phyloP scores from a whole-genome alignment of 2,329 filamentous ascomycete species.

The Fusarium torreyae region DNA sequence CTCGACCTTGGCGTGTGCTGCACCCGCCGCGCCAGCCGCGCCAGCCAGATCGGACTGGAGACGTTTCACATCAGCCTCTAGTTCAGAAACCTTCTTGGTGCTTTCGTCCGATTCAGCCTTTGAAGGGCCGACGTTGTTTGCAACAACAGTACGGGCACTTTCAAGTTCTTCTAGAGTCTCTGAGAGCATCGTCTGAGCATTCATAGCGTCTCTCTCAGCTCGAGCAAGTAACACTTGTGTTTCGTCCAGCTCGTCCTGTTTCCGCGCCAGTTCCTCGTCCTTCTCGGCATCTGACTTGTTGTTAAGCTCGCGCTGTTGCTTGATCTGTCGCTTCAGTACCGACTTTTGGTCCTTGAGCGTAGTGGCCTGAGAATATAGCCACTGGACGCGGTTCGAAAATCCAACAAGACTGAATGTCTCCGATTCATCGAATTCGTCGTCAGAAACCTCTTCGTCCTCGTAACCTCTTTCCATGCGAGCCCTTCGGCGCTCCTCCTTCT shows the following conservation, averaged over 20 bases:
- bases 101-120: constrained; percentile 51
- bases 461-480: constrained; percentile 70
- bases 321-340: constrained; percentile 91
- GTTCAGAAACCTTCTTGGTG: constrained; percentile 56
- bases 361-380: constrained; percentile 82
- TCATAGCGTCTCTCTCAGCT: constrained; percentile 57
- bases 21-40: constrained; percentile 45
- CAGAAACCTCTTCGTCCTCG: constrained; percentile 72
- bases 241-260: constrained; percentile 70
- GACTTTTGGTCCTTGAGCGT: constrained; percentile 88
- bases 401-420: constrained; percentile 80
- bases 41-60: constrained; percentile 44
- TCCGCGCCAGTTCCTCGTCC: constrained; percentile 74
- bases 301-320: constrained; percentile 94
- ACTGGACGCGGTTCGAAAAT: constrained; percentile 85
- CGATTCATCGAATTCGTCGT: constrained; percentile 69
- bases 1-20: constrained; percentile 49
- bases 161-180: constrained; percentile 65
- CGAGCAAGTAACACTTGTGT: constrained; percentile 55
- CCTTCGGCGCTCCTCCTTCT: constrained; percentile 68
- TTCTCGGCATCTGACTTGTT: constrained; percentile 84
- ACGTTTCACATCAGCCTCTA: constrained; percentile 58
- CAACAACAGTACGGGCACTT: constrained; percentile 47
- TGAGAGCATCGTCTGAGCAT: constrained; percentile 65
- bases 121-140: constrained; percentile 42